phyloP scores from a whole-genome alignment of 2,329 filamentous ascomycete species.

The Colletotrichum karsti region DNA sequence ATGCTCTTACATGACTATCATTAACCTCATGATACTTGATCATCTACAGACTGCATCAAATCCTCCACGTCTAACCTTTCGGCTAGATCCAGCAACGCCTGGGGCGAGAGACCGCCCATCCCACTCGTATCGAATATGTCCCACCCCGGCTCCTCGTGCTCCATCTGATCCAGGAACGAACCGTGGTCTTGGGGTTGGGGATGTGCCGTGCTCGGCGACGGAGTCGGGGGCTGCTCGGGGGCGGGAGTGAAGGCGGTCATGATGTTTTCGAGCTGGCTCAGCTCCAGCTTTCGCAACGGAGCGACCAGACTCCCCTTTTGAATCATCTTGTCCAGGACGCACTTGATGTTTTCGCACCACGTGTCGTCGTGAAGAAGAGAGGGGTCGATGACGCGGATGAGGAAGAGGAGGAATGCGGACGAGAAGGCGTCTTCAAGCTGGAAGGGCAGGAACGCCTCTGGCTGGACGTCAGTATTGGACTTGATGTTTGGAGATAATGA shows the following conservation, averaged over 20 bases:
- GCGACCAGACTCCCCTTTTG: conserved; percentile 46
- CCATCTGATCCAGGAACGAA: conserved; percentile 18
- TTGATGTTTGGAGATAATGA: conserved; percentile 9
- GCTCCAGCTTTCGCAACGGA: conserved; percentile 44
- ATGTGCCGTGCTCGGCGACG: conserved; percentile 21
- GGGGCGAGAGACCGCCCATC: conserved; percentile 40
- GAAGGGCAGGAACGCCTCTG: conserved; percentile 47
- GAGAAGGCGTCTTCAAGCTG: conserved; percentile 51
- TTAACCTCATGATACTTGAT: neutral
- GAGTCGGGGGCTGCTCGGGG: conserved; percentile 26
- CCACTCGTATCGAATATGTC: conserved; percentile 40
- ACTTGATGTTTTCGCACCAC: conserved; percentile 45
- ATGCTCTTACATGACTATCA: neutral
- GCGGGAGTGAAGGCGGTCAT: conserved; percentile 42
- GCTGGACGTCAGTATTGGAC: neutral
- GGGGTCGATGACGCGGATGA: conserved; percentile 41
- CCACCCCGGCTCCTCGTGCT: conserved; percentile 33
- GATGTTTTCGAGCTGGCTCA: conserved; percentile 46
- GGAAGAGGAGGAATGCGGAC: conserved; percentile 47
- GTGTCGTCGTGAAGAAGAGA: conserved; percentile 41
- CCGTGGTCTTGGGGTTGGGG: conserved; percentile 21
- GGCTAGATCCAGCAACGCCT: conserved; percentile 40
- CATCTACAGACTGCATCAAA: conserved; percentile 22
- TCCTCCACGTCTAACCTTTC: conserved; percentile 37
- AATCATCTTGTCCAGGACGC: conserved; percentile 47